Evolutionary conservation across 2,329 filamentous ascomycete genomes (phyloP), one percentile per base, ranked within the genome.

Genomic region (Monilinia fructicola): DNA sequence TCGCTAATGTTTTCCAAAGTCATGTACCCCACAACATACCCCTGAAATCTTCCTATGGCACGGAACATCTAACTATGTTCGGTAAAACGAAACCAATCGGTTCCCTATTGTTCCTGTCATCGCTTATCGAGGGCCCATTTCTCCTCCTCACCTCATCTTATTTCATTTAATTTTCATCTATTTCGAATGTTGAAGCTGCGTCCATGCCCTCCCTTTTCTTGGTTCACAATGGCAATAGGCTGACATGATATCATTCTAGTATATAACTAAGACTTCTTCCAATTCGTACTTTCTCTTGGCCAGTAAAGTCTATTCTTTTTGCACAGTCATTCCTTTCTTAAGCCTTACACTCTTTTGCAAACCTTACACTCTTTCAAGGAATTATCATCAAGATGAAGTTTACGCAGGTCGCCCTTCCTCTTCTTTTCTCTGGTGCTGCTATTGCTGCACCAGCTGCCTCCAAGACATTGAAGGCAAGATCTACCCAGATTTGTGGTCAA

Each of bases 401-500:
- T 16, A 56, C 65, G 53, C 65, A 67, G 44, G 44, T 67, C 61
- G 61, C 61, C 35, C 65, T 67, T 67, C 54, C 65, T 52, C 61
- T 67, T 26, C 50, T 67, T 6, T 65, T 65, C 54, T 59, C 65
- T 3, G 44, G 52, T 28, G 61, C 60, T 28, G 61, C 54, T 44
- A 42, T 67, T 12, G 65, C 65, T 23, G 60, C 54, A 4, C 65
- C 65, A 44, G 63, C 35, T 16, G 44, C 46, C 26, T 52, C 56
- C 26, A 53, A 61, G 26, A 46, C 46, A 16, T 42, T 65, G 38
- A 42, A 35, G 4, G 48, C 35, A 21, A 53, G 55, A 53, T 44
- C 55, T 1, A 61, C 64, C 11, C 28, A 65, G 26, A 70, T 73
- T 46, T 74, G 73, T 55, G 72, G 70, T 14, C 69, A 70, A 56